Evolutionary conservation across 2,329 filamentous ascomycete genomes (phyloP), one percentile per base, ranked within the genome.

Genomic region (Drechmeria coniospora): DNA sequence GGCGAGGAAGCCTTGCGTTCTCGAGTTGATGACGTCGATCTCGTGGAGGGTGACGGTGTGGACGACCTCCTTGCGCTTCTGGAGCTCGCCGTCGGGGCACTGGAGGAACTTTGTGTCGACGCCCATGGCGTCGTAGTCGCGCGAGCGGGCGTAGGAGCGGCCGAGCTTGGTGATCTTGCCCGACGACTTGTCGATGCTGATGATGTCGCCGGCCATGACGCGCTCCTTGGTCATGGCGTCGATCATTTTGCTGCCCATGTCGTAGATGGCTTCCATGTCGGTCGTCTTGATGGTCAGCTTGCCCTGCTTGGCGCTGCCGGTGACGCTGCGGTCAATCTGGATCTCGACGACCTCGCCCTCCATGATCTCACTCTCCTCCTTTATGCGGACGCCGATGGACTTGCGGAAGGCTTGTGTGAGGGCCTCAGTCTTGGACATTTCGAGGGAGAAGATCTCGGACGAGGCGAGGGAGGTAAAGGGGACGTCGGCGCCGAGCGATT

Each of bases 171-270:
- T 92, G 51, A 98, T 95, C 57, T 94, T 93, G 39, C 90, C 90
- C 2, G 84, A 93, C 0, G 87, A 86, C 61, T 98, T 98, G 64
- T 98, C 90, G 43, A 98, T 95, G 32, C 82, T 92, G 45, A 98
- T 92, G 41, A 98, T 90, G 51, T 98, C 90, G 43, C 90, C 90
- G 4, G 90, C 90, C 77, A 95, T 93, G 39, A 98, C 83, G 45
- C 92, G 87, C 63, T 98, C 90, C 59, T 95, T 95, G 41, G 86
- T 94, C 84, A 98, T 94, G 39, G 84, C 84, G 50, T 98, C 90
- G 41, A 98, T 98, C 90, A 98, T 95, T 61, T 95, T 95, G 41
- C 80, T 87, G 39, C 90, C 90, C 86, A 98, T 94, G 47, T 98
- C 90, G 60, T 95, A 98, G 40, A 98, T 81, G 9, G 90, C 93